These are phyloP conservation scores for Zychaea mexicana DNA, from an alignment of 371 early-diverging fungal species.

Conservation along the genomic window DNA sequence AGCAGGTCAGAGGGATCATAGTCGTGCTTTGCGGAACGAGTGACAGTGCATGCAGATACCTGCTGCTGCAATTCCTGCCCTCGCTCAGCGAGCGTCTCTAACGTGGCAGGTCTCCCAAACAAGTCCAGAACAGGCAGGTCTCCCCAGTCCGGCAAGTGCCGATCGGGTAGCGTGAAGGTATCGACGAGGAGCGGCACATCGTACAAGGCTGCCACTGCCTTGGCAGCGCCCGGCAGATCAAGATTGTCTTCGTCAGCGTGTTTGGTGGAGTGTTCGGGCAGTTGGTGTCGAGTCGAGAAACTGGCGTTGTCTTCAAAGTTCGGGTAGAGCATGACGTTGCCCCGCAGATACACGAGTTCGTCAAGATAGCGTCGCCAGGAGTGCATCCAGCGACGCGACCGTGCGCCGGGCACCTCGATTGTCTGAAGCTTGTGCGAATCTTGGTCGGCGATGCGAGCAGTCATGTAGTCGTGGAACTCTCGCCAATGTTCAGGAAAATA, in stretches of 20 bases:
- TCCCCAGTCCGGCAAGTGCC: slow-evolving; percentile 26
- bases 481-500: slow-evolving; percentile 72
- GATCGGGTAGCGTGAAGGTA: background rate
- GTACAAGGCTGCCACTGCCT: slow-evolving; percentile 37
- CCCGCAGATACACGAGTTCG: slow-evolving; percentile 62
- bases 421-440: slow-evolving; percentile 37
- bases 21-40: background rate
- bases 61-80: slow-evolving; percentile 45
- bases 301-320: slow-evolving; percentile 48
- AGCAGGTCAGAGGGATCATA: slow-evolving; percentile 48
- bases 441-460: slow-evolving; percentile 51
- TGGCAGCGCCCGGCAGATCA: slow-evolving; percentile 22
- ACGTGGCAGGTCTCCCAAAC: slow-evolving; percentile 39
- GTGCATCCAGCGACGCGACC: slow-evolving; percentile 56
- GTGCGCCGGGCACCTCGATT: slow-evolving; percentile 40
- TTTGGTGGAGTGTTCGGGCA: slow-evolving; percentile 31
- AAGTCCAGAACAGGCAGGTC: slow-evolving; percentile 52
- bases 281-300: slow-evolving; percentile 53
- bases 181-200: slow-evolving; percentile 53
- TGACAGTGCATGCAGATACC: slow-evolving; percentile 51
- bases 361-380: slow-evolving; percentile 68
- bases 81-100: slow-evolving; percentile 37
- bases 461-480: slow-evolving; percentile 66
- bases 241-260: background rate
- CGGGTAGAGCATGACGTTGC: slow-evolving; percentile 66